phyloP scores from a whole-genome alignment of 2,329 filamentous ascomycete species.

The Domatiomyces catenatus region DNA sequence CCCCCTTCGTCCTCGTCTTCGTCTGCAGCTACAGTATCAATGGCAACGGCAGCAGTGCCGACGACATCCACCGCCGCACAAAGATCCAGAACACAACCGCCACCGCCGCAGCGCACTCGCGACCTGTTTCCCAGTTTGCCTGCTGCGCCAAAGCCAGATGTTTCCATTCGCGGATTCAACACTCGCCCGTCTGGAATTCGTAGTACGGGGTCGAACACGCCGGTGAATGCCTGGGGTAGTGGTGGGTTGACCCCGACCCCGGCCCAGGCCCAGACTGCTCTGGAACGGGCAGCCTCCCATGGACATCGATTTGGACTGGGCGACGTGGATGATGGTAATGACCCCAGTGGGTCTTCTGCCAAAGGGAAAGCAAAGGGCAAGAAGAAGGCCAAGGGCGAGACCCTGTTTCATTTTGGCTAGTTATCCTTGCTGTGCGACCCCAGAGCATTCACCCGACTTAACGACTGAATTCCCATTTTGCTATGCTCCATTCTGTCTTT shows the following conservation, averaged over 20 bases:
- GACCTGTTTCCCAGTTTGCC: conserved; percentile 76
- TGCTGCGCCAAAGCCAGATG: conserved; percentile 52
- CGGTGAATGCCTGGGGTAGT: conserved; percentile 25
- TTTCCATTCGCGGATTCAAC: conserved; percentile 30
- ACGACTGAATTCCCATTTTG: too few species aligned
- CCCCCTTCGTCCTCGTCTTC: conserved; percentile 6
- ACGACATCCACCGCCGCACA: conserved; percentile 3
- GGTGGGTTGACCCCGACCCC: conserved; percentile 14
- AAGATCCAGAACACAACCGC: conserved; percentile 8
- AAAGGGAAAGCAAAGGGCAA: conserved; percentile 21
- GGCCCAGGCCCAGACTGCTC: conserved; percentile 9
- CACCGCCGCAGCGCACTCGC: conserved; percentile 21
- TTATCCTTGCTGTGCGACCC: neutral
- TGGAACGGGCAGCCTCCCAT: conserved; percentile 4
- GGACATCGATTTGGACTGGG: conserved; percentile 11
- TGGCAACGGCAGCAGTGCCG: conserved; percentile 4
- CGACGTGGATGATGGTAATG: conserved; percentile 14
- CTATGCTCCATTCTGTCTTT: too few species aligned
- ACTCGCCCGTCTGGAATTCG: conserved; percentile 31
- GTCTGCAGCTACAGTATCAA: conserved; percentile 4
- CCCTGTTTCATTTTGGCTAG: conserved; percentile 27
- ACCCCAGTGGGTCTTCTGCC: conserved; percentile 13
- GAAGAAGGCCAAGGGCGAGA: conserved; percentile 27
- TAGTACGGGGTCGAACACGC: conserved; percentile 21
- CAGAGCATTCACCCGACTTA: neutral